These are phyloP conservation scores for Dendrocalamus latiflorus DNA, from an alignment of 202 grass and related monocot species.

Conservation along the genomic window DNA sequence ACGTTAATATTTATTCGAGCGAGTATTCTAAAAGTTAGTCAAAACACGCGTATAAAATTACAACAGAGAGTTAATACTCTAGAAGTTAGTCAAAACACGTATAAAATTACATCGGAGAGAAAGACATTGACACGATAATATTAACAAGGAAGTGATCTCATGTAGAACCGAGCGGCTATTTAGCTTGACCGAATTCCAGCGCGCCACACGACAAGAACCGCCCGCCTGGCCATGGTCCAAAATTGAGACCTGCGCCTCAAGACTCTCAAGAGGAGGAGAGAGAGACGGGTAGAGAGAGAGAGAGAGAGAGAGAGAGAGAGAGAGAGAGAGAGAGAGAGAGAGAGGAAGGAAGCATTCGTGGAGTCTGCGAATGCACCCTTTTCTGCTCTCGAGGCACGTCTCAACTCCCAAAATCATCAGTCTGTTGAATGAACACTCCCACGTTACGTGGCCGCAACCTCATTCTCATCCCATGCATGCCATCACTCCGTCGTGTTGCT, in stretches of 20 bases:
- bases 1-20: background rate
- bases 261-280: background rate
- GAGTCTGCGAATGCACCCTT: constrained; percentile 26
- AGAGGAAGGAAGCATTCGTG: background rate
- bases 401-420: constrained; percentile 43
- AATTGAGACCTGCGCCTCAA: constrained; percentile 15
- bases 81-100: background rate
- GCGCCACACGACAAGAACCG: constrained; percentile 32
- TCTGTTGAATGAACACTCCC: constrained; percentile 3
- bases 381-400: constrained; percentile 37
- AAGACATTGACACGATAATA: too few relatives aligned
- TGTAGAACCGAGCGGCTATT: background rate
- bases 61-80: too few relatives aligned
- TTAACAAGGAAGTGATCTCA: background rate
- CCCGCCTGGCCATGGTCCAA: constrained; percentile 24
- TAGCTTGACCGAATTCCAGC: background rate
- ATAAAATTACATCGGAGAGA: too few relatives aligned
- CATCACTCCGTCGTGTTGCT: background rate
- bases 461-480: background rate
- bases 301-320: too few relatives aligned
- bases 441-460: constrained; percentile 8
- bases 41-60: background rate
- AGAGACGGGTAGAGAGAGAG: background rate
- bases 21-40: background rate
- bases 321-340: too few relatives aligned